Conservation (phyloP, 495 filamentous ascomycete species). For the Penicillium alfredii region DNA sequence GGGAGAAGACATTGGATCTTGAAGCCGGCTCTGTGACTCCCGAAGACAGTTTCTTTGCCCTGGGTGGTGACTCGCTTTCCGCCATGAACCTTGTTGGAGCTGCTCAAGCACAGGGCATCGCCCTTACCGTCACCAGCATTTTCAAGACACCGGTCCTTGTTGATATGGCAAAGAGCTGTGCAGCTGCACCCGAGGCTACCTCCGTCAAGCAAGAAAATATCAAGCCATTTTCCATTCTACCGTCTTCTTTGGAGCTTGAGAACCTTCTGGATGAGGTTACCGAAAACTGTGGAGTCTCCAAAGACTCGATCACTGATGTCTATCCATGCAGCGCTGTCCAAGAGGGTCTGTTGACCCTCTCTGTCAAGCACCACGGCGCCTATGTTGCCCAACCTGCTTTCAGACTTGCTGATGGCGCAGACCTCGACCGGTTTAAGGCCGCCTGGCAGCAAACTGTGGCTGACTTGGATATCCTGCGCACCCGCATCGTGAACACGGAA, state of each 20-base stretch:
- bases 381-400: conserved; percentile 50
- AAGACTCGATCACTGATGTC: conserved; percentile 43
- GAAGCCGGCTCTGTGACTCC: conserved; percentile 34
- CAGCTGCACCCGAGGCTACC: conserved; percentile 1
- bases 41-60: conserved; percentile 47
- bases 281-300: conserved; percentile 35
- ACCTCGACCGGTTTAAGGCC: conserved; percentile 43
- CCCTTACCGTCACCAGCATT: conserved; percentile 45
- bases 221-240: conserved; percentile 44
- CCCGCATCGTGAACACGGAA: conserved; percentile 48
- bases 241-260: conserved; percentile 15
- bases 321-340: conserved; percentile 70
- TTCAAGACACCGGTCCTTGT: conserved; percentile 41
- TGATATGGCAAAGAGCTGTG: conserved; percentile 42
- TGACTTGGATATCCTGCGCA: conserved; percentile 49
- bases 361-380: conserved; percentile 45
- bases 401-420: conserved; percentile 35
- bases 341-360: conserved; percentile 61
- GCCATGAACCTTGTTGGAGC: conserved; percentile 51
- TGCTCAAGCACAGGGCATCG: conserved; percentile 37
- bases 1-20: conserved; percentile 33
- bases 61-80: conserved; percentile 52
- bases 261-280: conserved; percentile 41
- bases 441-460: conserved; percentile 49
- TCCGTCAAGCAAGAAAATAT: conserved; percentile 10